Percentiles rank a stretch among this genome's conserved stretches.
These are phyloP conservation scores for Adansonia gregorii DNA, from an alignment of 441 rosid genomes.

Conservation along the genomic window DNA sequence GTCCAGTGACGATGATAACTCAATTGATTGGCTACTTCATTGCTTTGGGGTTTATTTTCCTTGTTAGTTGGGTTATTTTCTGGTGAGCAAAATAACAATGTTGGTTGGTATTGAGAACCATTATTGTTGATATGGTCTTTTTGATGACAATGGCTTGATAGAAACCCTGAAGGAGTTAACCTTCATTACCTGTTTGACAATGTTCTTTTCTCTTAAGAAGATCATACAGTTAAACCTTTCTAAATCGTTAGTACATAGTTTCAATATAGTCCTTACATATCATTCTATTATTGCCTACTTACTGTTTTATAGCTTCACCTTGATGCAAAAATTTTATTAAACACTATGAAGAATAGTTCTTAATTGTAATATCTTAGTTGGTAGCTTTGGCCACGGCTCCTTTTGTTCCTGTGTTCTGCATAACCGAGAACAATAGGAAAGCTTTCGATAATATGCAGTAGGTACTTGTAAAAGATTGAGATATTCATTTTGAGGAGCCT, in stretches of 20 bases:
- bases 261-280: neutral
- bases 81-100: constrained; percentile 12
- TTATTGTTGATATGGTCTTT: constrained; percentile 2
- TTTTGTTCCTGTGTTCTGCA: neutral
- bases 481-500: constrained; percentile 18
- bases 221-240: neutral
- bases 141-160: neutral
- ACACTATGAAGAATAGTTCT: neutral
- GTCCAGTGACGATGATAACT: neutral
- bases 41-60: constrained; percentile 8
- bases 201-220: constrained; percentile 3
- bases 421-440: neutral
- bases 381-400: neutral
- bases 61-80: neutral
- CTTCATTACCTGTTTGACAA: constrained; percentile 1
- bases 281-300: neutral
- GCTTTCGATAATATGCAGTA: constrained; percentile 15
- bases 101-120: constrained; percentile 1
- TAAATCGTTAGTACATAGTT: neutral
- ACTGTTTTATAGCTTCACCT: constrained; percentile 3
- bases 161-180: constrained; percentile 13
- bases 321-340: neutral
- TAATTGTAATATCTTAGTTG: neutral
- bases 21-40: neutral
- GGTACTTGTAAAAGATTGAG: constrained; percentile 9